Evolutionary conservation across 257 asterid genomes (phyloP), one percentile per base, ranked within the genome.

Genomic region (Gentiana dahurica): DNA sequence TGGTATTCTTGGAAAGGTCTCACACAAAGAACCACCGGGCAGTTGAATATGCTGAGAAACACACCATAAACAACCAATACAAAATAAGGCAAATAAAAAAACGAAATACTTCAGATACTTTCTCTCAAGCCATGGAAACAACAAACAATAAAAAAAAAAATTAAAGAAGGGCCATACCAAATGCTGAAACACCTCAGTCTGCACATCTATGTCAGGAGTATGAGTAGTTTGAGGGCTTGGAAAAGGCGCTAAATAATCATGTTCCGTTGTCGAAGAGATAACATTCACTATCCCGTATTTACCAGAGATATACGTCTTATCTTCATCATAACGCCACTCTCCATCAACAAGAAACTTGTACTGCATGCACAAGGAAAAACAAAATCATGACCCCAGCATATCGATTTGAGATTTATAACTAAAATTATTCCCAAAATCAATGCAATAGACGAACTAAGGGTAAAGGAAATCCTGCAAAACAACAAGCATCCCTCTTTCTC

Each of bases 271-370:
- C 70, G 85, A 74, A 57, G 85, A 82, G 65, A 92, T 56, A 41
- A 95, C 85, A 70, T 92, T 92, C 67, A 92, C 90, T 45, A 71
- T 80, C 61, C 94, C 97, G 70, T 71, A 74, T 74, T 71, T 88
- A 75, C 90, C 79, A 58, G 62, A 78, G 58, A 79, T 76, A 57
- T 73, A 75, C 58, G 94, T 90, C 65, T 83, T 93, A 62, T 71
- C 86, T 64, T 92, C 97, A 51, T 92, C 98, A 57, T 92, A 94
- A 61, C 94, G 79, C 87, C 94, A 83, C 67, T 88, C 98, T 64
- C 97, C 98, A 77, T 88, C 98, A 68, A 92, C 95, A 49, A 88
- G 79, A 73, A 92, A 88, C 69, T 85, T 92, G 81, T 75, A 92
- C 98, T 92, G 93, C 78, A 78, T 50, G 46, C 8, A 41, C 46